Evolutionary conservation across 2,329 filamentous ascomycete species (phyloP).

Genomic region (Ophiostoma quercus): DNA sequence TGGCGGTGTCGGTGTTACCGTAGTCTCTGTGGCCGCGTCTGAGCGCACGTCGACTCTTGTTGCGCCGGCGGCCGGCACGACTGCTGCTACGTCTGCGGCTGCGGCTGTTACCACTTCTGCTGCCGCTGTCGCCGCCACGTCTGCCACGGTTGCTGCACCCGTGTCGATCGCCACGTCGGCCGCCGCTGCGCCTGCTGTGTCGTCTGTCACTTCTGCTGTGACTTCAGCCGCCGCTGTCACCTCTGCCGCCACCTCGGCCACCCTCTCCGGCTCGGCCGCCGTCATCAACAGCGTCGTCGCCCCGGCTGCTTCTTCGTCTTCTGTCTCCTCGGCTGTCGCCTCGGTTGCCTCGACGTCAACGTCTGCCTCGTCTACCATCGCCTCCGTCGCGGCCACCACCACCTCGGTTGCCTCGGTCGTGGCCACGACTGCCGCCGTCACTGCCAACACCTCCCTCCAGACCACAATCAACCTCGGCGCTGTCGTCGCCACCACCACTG

Average conservation of each 20-base stretch:
- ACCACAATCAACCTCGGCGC: slow-evolving; percentile 32
- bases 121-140: no score
- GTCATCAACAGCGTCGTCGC: background rate
- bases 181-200: background rate
- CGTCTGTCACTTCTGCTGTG: background rate
- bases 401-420: background rate
- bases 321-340: no score
- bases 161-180: background rate
- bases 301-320: no score
- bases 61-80: background rate
- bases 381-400: background rate
- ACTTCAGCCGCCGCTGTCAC: background rate
- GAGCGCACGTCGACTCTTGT: slow-evolving; percentile 19
- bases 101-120: background rate
- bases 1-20: slow-evolving; percentile 27
- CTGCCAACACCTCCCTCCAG: slow-evolving; percentile 26
- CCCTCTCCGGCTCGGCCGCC: background rate
- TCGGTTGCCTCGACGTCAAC: background rate
- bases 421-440: background rate
- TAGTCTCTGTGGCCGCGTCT: slow-evolving; percentile 26
- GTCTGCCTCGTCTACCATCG: background rate
- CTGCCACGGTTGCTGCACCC: background rate
- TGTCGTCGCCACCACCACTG: slow-evolving; percentile 26
- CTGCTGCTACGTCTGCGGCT: background rate
- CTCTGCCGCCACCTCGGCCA: background rate